Conservation (phyloP, 2,329 filamentous ascomycete species). For the Clonostachys sp. region DNA sequence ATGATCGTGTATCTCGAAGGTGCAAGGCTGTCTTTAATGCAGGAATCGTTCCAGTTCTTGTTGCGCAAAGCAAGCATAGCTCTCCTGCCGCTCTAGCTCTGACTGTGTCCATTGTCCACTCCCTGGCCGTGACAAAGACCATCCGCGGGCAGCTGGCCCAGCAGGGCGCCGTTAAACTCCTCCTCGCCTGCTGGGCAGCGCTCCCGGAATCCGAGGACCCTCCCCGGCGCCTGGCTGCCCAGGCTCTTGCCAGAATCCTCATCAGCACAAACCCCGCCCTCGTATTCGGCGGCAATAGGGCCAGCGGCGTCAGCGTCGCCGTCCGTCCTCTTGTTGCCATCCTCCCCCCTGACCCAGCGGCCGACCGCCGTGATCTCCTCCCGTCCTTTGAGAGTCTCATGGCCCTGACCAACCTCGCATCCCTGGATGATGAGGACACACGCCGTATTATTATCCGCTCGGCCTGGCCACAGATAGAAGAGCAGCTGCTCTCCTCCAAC, state of each 20-base stretch:
- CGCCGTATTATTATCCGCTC: constrained; percentile 66
- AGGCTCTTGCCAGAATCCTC: constrained; percentile 77
- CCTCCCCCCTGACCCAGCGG: constrained; percentile 58
- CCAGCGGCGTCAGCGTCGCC: constrained; percentile 71
- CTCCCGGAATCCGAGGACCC: constrained; percentile 46
- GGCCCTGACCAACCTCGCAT: constrained; percentile 90
- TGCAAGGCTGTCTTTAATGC: constrained; percentile 77
- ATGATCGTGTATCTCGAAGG: constrained; percentile 68
- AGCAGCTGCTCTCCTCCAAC: constrained; percentile 75
- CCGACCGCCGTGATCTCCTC: constrained; percentile 70
- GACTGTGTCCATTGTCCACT: constrained; percentile 71
- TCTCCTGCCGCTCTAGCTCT: constrained; percentile 68
- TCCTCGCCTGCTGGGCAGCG: constrained; percentile 67
- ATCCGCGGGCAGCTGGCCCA: constrained; percentile 80
- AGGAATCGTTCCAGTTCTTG: constrained; percentile 71
- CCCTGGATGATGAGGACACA: constrained; percentile 63
- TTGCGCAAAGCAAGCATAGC: constrained; percentile 68
- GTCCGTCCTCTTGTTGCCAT: constrained; percentile 77
- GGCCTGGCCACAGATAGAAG: constrained; percentile 74
- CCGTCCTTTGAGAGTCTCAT: constrained; percentile 88
- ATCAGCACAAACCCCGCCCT: constrained; percentile 82
- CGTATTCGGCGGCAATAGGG: constrained; percentile 75
- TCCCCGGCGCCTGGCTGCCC: constrained; percentile 60
- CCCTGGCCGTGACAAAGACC: constrained; percentile 69
- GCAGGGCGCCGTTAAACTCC: constrained; percentile 85